phyloP scores from a whole-genome alignment of 2,329 filamentous ascomycete species.

The Paramyrothecium sp. region DNA sequence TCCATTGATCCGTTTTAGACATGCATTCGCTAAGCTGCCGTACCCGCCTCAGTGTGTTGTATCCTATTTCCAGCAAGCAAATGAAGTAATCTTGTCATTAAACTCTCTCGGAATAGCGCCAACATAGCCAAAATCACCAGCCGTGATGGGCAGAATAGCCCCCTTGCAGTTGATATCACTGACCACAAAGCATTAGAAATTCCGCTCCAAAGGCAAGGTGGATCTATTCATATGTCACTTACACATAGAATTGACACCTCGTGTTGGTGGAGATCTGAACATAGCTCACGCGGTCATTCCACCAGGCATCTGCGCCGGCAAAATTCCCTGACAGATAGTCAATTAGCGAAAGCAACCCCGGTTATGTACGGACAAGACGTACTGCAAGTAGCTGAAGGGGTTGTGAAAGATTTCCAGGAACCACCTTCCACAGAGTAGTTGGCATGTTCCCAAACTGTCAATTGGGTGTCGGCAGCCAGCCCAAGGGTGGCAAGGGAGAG shows the following conservation, averaged over 20 bases:
- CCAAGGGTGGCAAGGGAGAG: not conserved
- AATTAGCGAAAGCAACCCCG: not conserved
- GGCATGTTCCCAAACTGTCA: not conserved
- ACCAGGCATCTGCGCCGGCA: not conserved
- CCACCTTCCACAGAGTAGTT: not conserved
- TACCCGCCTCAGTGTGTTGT: no score
- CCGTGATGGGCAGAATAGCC: not conserved
- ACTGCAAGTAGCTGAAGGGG: not conserved
- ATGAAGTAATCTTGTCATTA: not conserved
- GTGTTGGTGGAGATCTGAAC: not conserved
- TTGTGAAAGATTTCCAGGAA: not conserved
- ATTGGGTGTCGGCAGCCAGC: not conserved
- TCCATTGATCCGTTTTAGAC: no score
- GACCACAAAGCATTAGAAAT: not conserved
- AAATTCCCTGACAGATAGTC: not conserved
- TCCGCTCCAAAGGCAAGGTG: not conserved
- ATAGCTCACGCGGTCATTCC: not conserved
- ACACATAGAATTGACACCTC: not conserved
- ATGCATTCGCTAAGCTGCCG: no score
- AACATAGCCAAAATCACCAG: not conserved
- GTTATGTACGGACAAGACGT: not conserved
- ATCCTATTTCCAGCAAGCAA: not conserved
- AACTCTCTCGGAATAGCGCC: not conserved
- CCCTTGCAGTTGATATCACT: not conserved
- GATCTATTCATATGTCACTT: not conserved